phyloP scores from a whole-genome alignment of 2,329 filamentous ascomycete species.

The Thyridium curvatum region DNA sequence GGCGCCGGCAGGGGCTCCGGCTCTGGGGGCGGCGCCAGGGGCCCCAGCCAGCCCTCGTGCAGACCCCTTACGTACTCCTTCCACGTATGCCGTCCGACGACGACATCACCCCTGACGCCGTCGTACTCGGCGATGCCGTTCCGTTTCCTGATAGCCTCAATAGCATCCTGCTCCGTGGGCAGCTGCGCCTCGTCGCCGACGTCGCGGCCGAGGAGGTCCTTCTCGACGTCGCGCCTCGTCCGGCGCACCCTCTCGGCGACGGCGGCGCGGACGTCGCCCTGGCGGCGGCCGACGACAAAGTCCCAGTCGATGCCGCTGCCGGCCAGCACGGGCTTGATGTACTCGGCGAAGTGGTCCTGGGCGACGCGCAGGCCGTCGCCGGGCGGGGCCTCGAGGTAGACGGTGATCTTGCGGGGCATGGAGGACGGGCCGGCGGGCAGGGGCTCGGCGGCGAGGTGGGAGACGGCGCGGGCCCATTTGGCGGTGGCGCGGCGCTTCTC shows the following conservation, averaged over 20 bases:
- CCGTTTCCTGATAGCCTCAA: conserved; percentile 57
- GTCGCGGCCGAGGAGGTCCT: conserved; percentile 26
- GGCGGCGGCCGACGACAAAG: conserved; percentile 82
- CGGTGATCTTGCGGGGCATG: conserved; percentile 76
- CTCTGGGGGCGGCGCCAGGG: conserved; percentile 57
- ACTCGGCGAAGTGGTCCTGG: conserved; percentile 95
- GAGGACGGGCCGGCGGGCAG: conserved; percentile 55
- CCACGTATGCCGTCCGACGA: conserved; percentile 90
- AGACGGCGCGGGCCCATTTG: conserved; percentile 81
- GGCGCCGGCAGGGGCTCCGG: conserved; percentile 15
- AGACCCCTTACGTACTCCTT: conserved; percentile 93
- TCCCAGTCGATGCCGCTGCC: conserved; percentile 93
- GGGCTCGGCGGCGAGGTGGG: conserved; percentile 74
- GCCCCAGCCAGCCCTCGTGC: conserved; percentile 94
- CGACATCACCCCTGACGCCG: conserved; percentile 74
- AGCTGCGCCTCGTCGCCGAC: conserved; percentile 34
- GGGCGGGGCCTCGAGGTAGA: conserved; percentile 81
- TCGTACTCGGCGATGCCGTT: conserved; percentile 66
- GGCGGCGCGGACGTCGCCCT: conserved; percentile 86
- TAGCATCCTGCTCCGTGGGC: conserved; percentile 48
- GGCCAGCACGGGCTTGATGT: conserved; percentile 87
- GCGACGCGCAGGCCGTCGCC: conserved; percentile 76
- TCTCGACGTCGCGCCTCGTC: conserved; percentile 52
- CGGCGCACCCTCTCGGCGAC: conserved; percentile 82
- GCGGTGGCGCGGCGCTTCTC: conserved; percentile 80